Evolutionary conservation across 2,329 filamentous ascomycete genomes (phyloP), one percentile per base, ranked within the genome.

Genomic region (Chaetomiaceae sp.): DNA sequence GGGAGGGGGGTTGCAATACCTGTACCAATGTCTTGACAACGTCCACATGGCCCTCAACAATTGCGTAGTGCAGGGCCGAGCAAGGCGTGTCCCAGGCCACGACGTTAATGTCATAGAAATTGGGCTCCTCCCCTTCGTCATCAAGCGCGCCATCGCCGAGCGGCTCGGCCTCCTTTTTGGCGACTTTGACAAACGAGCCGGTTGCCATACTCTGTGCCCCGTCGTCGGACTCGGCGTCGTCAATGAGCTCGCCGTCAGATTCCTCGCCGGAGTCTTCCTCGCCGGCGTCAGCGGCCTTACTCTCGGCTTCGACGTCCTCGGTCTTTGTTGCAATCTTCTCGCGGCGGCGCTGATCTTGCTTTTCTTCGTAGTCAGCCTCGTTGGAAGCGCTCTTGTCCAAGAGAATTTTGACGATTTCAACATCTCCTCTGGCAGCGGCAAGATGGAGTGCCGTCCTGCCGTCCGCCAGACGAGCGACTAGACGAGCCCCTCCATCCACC

Each of bases 361-460:
- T 81, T 48, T 82, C 75, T 21, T 81, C 77, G 51, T 86, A 81
- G 46, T 79, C 75, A 51, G 83, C 82, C 64, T 90, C 84, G 54
- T 93, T 93, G 25, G 78, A 75, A 50, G 81, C 78, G 61, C 88
- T 93, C 69, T 83, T 89, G 30, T 82, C 74, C 63, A 95, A 78
- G 12, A 95, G 70, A 7, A 83, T 79, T 55, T 77, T 83, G 57
- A 93, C 76, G 55, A 93, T 91, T 16, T 84, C 80, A 1, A 71
- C 63, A 56, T 82, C 71, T 0, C 89, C 89, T 19, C 85, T 77
- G 39, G 82, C 77, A 16, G 87, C 86, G 16, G 89, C 89, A 25
- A 95, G 72, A 66, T 95, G 89, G n/a, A 95, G 74, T 8, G 89
- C 86, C 2, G 88, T 95, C 58, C 81, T 79, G 3, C 89, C 89